Percentiles rank a stretch among this genome's conserved stretches.
phyloP scores from a whole-genome alignment of 768 basidiomycete species.

The Mycena filopes region DNA sequence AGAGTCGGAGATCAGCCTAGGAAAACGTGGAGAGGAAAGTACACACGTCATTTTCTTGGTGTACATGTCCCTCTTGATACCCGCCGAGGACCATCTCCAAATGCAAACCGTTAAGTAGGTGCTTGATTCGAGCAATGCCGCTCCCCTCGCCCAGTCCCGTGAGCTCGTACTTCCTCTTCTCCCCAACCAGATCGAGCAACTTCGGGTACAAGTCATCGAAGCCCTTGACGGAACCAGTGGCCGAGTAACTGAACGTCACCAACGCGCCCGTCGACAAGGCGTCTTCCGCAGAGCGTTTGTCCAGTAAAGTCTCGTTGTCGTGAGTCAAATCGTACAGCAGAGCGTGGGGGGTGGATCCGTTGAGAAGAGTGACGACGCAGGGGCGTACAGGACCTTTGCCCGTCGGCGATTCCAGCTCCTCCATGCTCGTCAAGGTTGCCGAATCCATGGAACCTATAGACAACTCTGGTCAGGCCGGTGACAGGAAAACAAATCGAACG shows the following conservation, averaged over 20 bases:
- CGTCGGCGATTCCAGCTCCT: constrained; percentile 84
- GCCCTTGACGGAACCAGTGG: constrained; percentile 94
- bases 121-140: constrained; percentile 68
- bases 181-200: constrained; percentile 87
- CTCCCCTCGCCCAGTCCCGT: constrained; percentile 65
- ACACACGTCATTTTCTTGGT: constrained; percentile 94
- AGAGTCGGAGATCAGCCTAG: not conserved
- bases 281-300: constrained; percentile 95
- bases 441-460: constrained; percentile 94
- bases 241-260: constrained; percentile 90
- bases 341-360: constrained; percentile 91
- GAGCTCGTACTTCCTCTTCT: constrained; percentile 83
- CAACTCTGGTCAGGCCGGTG: not conserved
- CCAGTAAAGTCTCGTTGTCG: constrained; percentile 92
- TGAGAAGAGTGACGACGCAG: constrained; percentile 80
- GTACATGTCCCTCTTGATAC: constrained; percentile 93
- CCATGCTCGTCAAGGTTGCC: constrained; percentile 80
- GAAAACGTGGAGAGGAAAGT: not conserved
- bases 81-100: constrained; percentile 91
- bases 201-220: constrained; percentile 98
- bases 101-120: constrained; percentile 88
- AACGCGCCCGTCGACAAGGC: constrained; percentile 94
- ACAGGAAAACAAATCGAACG: not conserved
- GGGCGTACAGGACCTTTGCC: constrained; percentile 82
- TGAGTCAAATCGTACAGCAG: constrained; percentile 96